Base-by-base conservation (phyloP, 306 rosid genomes). In the Vachellia collinsii region DNA sequence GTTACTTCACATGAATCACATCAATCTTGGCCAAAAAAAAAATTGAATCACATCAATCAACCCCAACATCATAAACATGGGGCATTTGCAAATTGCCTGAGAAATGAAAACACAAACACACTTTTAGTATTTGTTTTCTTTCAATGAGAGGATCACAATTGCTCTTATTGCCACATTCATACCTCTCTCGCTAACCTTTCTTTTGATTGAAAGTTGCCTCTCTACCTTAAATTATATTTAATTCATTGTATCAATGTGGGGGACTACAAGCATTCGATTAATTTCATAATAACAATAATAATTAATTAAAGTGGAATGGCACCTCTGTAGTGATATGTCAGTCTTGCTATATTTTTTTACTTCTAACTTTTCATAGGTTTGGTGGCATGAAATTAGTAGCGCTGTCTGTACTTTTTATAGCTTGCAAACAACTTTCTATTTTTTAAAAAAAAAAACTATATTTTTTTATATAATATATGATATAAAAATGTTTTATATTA, bases 1-100 rank as follows among this genome's bases (percentile, higher is more conserved):
- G 77, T 70, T 76, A 66, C 77, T 23, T 86, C 83, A 80, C 85
- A 80, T 83, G 78, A 83, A 73, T 67, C 78, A 80, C 81, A 54
- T 54, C n/a, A 17, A 76, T 72, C 14, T 16, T 50, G 56, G 1
- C 0, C 0, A 16, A 50, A 50, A 50, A 51, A 51, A 20, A 82
- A 80, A 2, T 29, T 66, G 34, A 29, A 29, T 29, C 78, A 80
- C 83, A 19, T 53, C 61, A 56, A 77, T 77, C 81, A 77, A 67
- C 72, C 25, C 12, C 23, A 17, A 8, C 13, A 65, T 0, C 5
- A 80, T 77, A 83, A 80, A 83, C 67, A 80, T 86, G 81, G 62
- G 29, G 34, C 62, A 19, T 54, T n/a, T 11, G 65, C 58, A 6
- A 72, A 29, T 77, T 77, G 53, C 67, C 20, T 72, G 74, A 12